phyloP scores from a whole-genome alignment of 2,329 filamentous ascomycete genomes.

The Elsinoe australis region DNA sequence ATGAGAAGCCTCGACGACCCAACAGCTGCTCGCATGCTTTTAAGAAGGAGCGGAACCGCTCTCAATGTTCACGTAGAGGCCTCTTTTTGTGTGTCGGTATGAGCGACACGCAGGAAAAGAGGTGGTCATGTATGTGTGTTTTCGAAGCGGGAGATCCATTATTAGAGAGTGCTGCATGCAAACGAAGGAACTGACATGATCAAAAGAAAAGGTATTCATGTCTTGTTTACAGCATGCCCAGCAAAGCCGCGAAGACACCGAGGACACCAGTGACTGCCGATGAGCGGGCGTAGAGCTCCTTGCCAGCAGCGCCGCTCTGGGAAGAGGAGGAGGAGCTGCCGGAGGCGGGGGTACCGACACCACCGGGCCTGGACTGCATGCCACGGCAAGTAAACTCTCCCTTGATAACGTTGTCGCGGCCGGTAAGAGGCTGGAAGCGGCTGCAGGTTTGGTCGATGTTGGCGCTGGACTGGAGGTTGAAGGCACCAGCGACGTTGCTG shows the following conservation, averaged over 20 bases:
- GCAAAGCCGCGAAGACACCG: constrained; percentile 42
- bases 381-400: constrained; percentile 39
- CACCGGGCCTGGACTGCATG: constrained; percentile 32
- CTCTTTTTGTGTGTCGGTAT: too few relatives aligned
- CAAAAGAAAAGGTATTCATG: neutral
- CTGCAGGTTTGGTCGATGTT: constrained; percentile 36
- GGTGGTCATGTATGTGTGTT: neutral
- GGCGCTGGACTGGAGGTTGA: constrained; percentile 43
- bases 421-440: constrained; percentile 35
- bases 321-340: constrained; percentile 20
- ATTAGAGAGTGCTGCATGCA: constrained; percentile 15
- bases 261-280: constrained; percentile 37
- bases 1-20: constrained; percentile 3
- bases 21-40: constrained; percentile 5
- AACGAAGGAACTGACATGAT: constrained; percentile 11
- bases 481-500: constrained; percentile 41
- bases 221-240: constrained; percentile 38
- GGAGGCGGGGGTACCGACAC: constrained; percentile 29
- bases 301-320: constrained; percentile 35
- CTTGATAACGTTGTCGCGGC: constrained; percentile 37
- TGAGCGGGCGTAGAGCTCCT: constrained; percentile 34
- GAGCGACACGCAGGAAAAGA: neutral
- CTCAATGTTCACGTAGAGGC: too few relatives aligned
- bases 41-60: neutral
- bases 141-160: constrained; percentile 7